phyloP scores from a whole-genome alignment of 164 flowering plant species.

The Amborella trichopoda region DNA sequence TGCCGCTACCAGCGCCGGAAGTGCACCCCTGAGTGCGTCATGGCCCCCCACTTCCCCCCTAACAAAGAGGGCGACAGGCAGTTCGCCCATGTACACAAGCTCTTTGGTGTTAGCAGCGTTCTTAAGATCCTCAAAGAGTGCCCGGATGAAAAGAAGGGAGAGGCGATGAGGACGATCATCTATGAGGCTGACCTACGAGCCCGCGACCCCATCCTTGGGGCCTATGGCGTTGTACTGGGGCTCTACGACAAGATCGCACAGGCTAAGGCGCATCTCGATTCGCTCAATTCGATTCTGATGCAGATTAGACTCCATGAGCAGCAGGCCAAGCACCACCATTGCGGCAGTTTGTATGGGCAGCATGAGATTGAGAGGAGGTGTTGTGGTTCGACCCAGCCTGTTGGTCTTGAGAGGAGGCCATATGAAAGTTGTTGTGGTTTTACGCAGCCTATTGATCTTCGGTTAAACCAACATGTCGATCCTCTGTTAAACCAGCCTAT shows the following conservation, averaged over 20 bases:
- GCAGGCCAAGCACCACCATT: too few relatives aligned
- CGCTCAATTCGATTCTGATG: too few relatives aligned
- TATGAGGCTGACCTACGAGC: conserved; percentile 46
- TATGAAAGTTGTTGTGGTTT: too few relatives aligned
- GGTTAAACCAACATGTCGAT: too few relatives aligned
- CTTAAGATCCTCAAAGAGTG: conserved; percentile 30
- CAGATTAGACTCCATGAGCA: too few relatives aligned
- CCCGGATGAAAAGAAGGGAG: conserved; percentile 17
- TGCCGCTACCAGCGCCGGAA: conserved; percentile 65
- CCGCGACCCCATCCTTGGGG: conserved; percentile 52
- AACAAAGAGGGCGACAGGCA: conserved; percentile 31
- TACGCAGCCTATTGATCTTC: too few relatives aligned
- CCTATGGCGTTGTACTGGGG: conserved; percentile 21
- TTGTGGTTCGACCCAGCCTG: too few relatives aligned
- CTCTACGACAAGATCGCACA: conserved; percentile 23
- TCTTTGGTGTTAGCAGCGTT: conserved; percentile 70
- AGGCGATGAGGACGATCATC: conserved; percentile 49
- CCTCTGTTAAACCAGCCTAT: too few relatives aligned
- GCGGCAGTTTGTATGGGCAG: too few relatives aligned
- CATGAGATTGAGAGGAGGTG: too few relatives aligned
- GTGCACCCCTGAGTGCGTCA: conserved; percentile 54
- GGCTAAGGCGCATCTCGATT: conserved; percentile 28
- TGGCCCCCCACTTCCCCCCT: conserved; percentile 65
- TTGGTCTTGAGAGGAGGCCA: too few relatives aligned
- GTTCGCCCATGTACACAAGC: conserved; percentile 54